phyloP scores from a whole-genome alignment of 257 asterid genomes.

The Cruciata laevipes region DNA sequence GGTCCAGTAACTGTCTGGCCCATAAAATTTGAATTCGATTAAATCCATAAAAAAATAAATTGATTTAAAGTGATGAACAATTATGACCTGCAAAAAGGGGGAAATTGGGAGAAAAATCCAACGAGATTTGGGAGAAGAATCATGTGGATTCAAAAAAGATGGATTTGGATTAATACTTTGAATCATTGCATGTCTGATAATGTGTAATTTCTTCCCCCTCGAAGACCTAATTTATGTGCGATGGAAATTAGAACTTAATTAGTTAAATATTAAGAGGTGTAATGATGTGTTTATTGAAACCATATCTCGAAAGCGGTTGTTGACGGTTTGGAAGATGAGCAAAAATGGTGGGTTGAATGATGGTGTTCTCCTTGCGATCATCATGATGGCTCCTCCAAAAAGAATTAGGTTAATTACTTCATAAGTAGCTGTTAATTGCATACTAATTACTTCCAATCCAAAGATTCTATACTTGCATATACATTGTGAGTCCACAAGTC shows the following conservation, averaged over 20 bases:
- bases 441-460: too few relatives aligned
- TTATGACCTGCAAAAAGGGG: background rate
- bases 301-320: background rate
- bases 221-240: constrained; percentile 4
- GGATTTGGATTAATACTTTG: background rate
- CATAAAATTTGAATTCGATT: background rate
- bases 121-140: background rate
- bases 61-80: background rate
- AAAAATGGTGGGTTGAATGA: constrained; percentile 14
- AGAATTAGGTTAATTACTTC: background rate
- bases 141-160: background rate
- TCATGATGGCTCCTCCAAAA: constrained; percentile 1
- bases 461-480: too few relatives aligned
- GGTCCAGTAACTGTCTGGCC: background rate
- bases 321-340: background rate
- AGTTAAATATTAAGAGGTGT: background rate
- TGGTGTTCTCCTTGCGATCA: constrained; percentile 8
- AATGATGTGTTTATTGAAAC: constrained; percentile 10
- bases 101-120: background rate
- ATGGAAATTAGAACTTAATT: background rate
- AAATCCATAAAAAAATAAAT: background rate
- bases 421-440: too few relatives aligned
- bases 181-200: constrained; percentile 6
- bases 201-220: background rate
- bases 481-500: too few relatives aligned